Evolutionary conservation across 306 rosid species (phyloP), one percentile per base, ranked within the genome.

Genomic region (Glycine soja): DNA sequence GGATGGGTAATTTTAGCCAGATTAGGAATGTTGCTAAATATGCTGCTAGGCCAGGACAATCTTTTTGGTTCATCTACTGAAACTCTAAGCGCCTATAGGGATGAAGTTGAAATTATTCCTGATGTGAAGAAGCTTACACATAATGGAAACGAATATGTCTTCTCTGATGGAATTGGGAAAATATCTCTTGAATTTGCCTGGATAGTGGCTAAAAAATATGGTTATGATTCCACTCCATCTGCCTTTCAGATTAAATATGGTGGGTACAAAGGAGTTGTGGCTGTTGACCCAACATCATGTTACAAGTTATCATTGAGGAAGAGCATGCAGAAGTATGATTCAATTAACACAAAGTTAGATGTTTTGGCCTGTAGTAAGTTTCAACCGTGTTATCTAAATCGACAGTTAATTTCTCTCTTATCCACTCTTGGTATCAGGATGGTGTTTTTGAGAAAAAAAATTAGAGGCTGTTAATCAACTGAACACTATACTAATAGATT

Each of bases 121-220:
- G n/a, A n/a, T n/a, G n/a, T n/a, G n/a, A n/a, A n/a, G n/a, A n/a
- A n/a, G n/a, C n/a, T n/a, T n/a, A n/a, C n/a, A n/a, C n/a, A n/a
- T n/a, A n/a, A n/a, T n/a, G n/a, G n/a, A n/a, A n/a, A n/a, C n/a
- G 46, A 72, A 3, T 89, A 92, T 83, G 84, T 75, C 66, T 94
- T 94, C 87, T 94, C 98, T 42, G 97, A 94, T 77, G 98, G 98
- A 18, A 91, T 94, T 66, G 98, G 98, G 70, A 94, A 94, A 86
- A 89, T 92, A 81, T 92, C 98, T 71, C 84, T 76, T 45, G 48
- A 83, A 54, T 90, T 94, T 88, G 97, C 98, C 2, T 54, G 2
- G 84, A 84, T 10, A 70, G 98, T 94, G 75, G 97, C 97, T 43
- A 3, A 4, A 77, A 92, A 94, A 82, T 92, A 93, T 84, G 87